Evolutionary conservation across 2,329 filamentous ascomycete species (phyloP).

Genomic region (Tolypocladium cylindrosporum): DNA sequence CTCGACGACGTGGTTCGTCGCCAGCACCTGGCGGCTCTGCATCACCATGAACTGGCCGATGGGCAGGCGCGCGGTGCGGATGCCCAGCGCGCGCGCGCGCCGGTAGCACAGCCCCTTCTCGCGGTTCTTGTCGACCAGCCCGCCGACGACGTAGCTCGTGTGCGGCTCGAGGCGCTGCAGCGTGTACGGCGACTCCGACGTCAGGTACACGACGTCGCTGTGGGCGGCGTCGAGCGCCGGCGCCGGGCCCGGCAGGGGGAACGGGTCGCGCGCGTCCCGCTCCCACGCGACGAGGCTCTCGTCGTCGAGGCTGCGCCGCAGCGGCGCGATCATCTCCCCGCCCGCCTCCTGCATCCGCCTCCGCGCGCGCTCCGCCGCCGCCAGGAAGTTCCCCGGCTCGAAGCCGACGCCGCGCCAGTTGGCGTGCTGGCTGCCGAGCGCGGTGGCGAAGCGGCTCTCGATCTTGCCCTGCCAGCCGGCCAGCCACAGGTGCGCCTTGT

Average conservation of each 20-base stretch:
- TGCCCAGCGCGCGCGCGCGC: conserved; percentile 60
- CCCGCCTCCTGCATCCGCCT: conserved; percentile 48
- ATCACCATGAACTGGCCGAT: conserved; percentile 95
- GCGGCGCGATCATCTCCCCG: conserved; percentile 50
- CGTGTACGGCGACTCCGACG: conserved; percentile 81
- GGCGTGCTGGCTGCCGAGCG: conserved; percentile 59
- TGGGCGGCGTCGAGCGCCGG: conserved; percentile 21
- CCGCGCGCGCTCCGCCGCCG: conserved; percentile 55
- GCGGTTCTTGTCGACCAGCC: conserved; percentile 90
- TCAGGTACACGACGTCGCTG: conserved; percentile 67
- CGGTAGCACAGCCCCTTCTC: conserved; percentile 93
- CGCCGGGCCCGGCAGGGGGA: conserved; percentile 23
- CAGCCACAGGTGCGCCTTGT: conserved; percentile 62
- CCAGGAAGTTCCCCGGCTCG: conserved; percentile 62
- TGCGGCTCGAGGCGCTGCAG: conserved; percentile 76
- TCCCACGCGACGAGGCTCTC: conserved; percentile 15
- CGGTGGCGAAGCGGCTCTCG: conserved; percentile 70
- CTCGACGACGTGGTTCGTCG: conserved; percentile 93
- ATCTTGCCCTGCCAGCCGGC: conserved; percentile 70
- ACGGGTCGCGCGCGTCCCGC: conserved; percentile 19
- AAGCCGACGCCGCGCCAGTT: conserved; percentile 75
- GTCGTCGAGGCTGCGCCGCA: conserved; percentile 30
- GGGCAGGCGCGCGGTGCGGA: conserved; percentile 83
- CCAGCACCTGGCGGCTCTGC: conserved; percentile 73
- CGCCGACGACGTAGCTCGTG: conserved; percentile 87